Evolutionary conservation across 139 green algal species (phyloP).

Genomic region (Spirogloea muscicola): DNA sequence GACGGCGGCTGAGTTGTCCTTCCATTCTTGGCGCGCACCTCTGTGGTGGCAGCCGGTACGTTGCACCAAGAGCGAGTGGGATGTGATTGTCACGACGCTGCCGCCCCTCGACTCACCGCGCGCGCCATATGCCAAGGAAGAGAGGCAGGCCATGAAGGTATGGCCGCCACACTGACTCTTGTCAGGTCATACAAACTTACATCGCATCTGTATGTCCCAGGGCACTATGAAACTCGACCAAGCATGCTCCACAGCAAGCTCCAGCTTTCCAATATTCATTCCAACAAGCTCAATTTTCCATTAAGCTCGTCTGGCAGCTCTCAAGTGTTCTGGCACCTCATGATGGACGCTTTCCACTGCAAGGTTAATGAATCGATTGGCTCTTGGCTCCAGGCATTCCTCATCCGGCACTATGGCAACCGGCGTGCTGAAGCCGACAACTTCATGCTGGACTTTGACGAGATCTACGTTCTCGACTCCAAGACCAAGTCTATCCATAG

Average conservation of each 20-base stretch:
- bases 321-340: too few species aligned
- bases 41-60: background rate
- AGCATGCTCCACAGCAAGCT: background rate
- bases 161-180: background rate
- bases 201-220: background rate
- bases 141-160: slow-evolving; percentile 13
- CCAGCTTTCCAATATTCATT: background rate
- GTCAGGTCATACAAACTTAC: too few species aligned
- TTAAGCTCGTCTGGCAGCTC: too few species aligned
- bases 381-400: slow-evolving; percentile 24
- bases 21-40: background rate
- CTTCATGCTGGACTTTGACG: slow-evolving; percentile 42
- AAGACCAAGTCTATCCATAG: slow-evolving; percentile 3
- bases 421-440: background rate
- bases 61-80: slow-evolving; percentile 21
- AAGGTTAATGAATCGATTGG: too few species aligned
- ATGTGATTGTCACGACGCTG: slow-evolving; percentile 9
- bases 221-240: background rate
- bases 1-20: background rate
- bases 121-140: slow-evolving; percentile 3
- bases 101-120: background rate
- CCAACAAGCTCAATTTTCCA: too few species aligned
- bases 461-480: slow-evolving; percentile 32
- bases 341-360: too few species aligned
- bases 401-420: slow-evolving; percentile 22